Base-by-base conservation (phyloP, 1,284 basidiomycete genomes). In the Microbotryum saponariae region DNA sequence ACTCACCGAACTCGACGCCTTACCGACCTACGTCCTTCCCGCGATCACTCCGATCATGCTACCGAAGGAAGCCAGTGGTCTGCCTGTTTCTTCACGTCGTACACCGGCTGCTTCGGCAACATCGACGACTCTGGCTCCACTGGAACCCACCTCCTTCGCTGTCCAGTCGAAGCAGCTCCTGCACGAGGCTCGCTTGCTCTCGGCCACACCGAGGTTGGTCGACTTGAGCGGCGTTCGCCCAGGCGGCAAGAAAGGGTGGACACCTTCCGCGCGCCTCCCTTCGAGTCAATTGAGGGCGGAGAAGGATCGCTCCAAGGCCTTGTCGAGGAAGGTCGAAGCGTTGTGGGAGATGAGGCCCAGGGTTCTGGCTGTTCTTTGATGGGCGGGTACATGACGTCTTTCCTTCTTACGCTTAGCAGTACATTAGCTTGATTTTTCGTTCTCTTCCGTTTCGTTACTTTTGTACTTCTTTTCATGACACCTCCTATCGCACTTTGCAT, bases 131-230 rank as follows among this genome's bases (percentile, higher is more conserved):
- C 4, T 42, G 10, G 1, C 25, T 53, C 25, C 51, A 10, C 51
- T n/a, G 23, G 51, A 25, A 25, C 74, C 87, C 21, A 83, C 84
- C 44, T 81, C 85, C 0, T 79, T 93, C 51, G 79, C 85, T 0
- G 85, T 85, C 0, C 88, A 92, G 74, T 87, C 87, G 2, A 92
- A 88, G 73, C 73, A 86, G 33, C 78, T 94, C 12, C 89, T 89
- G 71, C 82, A 86, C 37, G 88, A 92, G 63, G 85, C 93, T 12
- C 84, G 91, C 67, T 80, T 82, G 68, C 90, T 87, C 74, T 86
- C 89, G 0, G 83, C 89, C 0, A 82, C 83, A 2, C 85, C 88
- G 0, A 81, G 83, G 9, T 84, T 96, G 46, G 86, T 96, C 46
- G 90, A 94, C 74, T 78, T 94, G 29, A 86, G 87, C 0, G 78